A percentile compares a stretch with the other conserved stretches of the same genome.
Conservation (phyloP, 2,329 filamentous ascomycete genomes). For the Colletotrichum aenigma region DNA sequence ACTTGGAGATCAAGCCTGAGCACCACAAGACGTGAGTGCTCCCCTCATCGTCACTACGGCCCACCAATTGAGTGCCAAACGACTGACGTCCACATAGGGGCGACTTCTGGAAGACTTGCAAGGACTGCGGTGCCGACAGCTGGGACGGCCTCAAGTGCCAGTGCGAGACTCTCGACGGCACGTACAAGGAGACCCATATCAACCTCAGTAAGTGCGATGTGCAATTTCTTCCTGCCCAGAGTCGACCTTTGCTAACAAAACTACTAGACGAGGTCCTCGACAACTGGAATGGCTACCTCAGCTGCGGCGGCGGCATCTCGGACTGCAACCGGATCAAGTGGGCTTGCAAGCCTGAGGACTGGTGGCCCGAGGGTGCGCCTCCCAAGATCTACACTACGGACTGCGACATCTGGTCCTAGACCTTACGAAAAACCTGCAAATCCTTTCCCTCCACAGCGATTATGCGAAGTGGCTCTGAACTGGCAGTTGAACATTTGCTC, state of each 20-base stretch:
- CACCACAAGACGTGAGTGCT: neutral
- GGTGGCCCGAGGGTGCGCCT: constrained; percentile 4
- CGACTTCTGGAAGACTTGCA: constrained; percentile 7
- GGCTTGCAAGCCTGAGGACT: neutral
- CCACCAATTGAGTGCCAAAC: no score
- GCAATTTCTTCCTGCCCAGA: rapidly evolving
- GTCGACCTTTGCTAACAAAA: rapidly evolving
- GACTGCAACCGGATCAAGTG: neutral
- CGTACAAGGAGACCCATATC: neutral
- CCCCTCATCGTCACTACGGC: neutral
- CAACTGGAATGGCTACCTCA: constrained; percentile 16
- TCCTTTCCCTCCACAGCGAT: neutral
- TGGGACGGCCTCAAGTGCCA: neutral
- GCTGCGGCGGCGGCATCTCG: neutral
- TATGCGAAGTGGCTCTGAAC: neutral
- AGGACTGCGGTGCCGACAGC: neutral
- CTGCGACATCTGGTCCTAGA: neutral
- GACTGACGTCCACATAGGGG: neutral
- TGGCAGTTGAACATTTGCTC: neutral
- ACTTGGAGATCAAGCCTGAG: neutral
- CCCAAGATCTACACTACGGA: neutral
- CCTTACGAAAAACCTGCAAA: neutral
- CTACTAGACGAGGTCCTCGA: neutral
- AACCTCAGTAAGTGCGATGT: neutral
- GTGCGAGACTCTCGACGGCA: neutral